Percentiles rank a stretch among this genome's conserved stretches.
Conservation (phyloP, 108 stramenopile genomes). For the Aurantiochytrium sp. region DNA sequence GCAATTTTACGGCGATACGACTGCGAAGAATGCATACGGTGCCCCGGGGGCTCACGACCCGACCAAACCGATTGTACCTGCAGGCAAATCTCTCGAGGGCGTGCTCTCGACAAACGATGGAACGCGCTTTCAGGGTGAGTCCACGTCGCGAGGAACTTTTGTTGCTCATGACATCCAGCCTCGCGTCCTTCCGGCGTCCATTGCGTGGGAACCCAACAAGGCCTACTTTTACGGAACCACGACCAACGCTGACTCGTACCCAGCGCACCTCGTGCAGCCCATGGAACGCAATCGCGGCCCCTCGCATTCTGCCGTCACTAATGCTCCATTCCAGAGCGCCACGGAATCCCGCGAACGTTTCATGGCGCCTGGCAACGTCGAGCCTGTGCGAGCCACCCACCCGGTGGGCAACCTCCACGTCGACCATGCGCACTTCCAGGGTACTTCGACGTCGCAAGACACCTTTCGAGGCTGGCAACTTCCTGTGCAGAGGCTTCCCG, state of each 20-base stretch:
- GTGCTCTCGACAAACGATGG: neutral
- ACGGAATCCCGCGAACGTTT: neutral
- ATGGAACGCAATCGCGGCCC: neutral
- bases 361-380: neutral
- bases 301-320: neutral
- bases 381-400: neutral
- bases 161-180: neutral
- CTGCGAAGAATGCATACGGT: neutral
- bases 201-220: neutral
- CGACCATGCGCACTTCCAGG: neutral
- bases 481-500: neutral
- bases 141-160: neutral
- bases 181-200: neutral
- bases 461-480: constrained; percentile 5
- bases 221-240: neutral
- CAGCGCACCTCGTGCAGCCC: neutral
- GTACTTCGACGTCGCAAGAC: neutral
- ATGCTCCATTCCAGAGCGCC: neutral
- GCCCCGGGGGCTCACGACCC: neutral
- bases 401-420: neutral
- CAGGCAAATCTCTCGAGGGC: neutral
- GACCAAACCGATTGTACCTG: neutral
- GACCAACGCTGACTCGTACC: neutral
- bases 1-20: neutral
- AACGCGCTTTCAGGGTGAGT: neutral